These are phyloP conservation scores for Candida ascalaphidarum DNA, from an alignment of 805 yeast genomes.

Conservation along the genomic window DNA sequence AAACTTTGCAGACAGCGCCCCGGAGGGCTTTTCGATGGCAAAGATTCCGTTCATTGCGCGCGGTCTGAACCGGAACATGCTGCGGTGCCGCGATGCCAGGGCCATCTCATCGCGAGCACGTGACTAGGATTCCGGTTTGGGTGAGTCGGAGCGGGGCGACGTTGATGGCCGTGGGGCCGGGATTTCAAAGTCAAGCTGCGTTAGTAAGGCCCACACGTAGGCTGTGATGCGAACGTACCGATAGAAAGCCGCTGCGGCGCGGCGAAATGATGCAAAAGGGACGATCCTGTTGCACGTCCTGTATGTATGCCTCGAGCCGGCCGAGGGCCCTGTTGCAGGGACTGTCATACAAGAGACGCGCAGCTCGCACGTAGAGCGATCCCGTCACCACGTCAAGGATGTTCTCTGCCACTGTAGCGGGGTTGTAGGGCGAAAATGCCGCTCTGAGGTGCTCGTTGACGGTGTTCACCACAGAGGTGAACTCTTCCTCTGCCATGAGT, in stretches of 20 bases:
- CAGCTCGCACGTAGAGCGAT: slow-evolving; percentile 19
- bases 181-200: too few relatives aligned
- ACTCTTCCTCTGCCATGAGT: slow-evolving; percentile 22
- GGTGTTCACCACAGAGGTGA: slow-evolving; percentile 27
- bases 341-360: slow-evolving; percentile 6
- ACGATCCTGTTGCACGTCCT: too few relatives aligned
- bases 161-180: too few relatives aligned
- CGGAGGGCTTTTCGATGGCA: slow-evolving; percentile 86
- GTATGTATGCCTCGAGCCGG: slow-evolving; percentile 35
- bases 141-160: too few relatives aligned
- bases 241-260: slow-evolving; percentile 43
- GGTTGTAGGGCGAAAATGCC: slow-evolving; percentile 31
- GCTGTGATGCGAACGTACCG: too few relatives aligned
- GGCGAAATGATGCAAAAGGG: slow-evolving; percentile 53
- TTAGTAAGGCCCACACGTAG: too few relatives aligned
- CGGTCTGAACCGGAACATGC: slow-evolving; percentile 7
- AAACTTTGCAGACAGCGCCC: slow-evolving; percentile 71
- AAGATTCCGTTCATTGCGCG: slow-evolving; percentile 78
- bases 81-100: too few relatives aligned
- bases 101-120: too few relatives aligned
- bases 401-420: slow-evolving; percentile 22
- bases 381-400: slow-evolving; percentile 33
- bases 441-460: slow-evolving; percentile 35
- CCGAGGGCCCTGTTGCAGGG: slow-evolving; percentile 21
- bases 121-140: too few relatives aligned